phyloP scores from a whole-genome alignment of 2,329 filamentous ascomycete genomes.

The Epichloe sibirici region DNA sequence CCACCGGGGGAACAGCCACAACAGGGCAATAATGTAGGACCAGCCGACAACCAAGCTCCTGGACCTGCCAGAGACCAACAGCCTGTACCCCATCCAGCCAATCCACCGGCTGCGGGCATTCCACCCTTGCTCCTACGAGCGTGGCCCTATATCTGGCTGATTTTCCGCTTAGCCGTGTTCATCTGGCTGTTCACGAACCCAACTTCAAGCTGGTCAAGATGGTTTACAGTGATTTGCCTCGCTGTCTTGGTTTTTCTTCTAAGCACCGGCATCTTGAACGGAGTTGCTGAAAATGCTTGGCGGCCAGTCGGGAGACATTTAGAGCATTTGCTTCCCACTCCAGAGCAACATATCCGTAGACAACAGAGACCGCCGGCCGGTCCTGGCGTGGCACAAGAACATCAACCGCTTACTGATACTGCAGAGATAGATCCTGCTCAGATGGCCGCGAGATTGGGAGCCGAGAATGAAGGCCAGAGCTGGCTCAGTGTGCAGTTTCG shows the following conservation, averaged over 20 bases:
- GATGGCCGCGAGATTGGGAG: slow-evolving; percentile 42
- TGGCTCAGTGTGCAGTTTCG: slow-evolving; percentile 32
- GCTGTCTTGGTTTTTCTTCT: slow-evolving; percentile 45
- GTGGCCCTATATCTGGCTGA: slow-evolving; percentile 52
- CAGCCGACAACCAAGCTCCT: background rate
- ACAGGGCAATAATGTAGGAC: background rate
- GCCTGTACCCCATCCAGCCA: slow-evolving; percentile 23
- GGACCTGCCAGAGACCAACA: slow-evolving; percentile 1
- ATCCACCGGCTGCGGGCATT: slow-evolving; percentile 23
- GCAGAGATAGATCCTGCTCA: slow-evolving; percentile 33
- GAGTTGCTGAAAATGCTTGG: slow-evolving; percentile 41
- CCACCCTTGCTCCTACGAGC: slow-evolving; percentile 24
- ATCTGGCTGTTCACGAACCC: slow-evolving; percentile 54
- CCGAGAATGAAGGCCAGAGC: slow-evolving; percentile 18
- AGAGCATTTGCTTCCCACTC: slow-evolving; percentile 42
- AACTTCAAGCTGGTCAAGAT: slow-evolving; percentile 45
- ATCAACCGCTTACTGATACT: slow-evolving; percentile 14
- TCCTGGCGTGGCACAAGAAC: slow-evolving; percentile 13
- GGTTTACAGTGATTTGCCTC: slow-evolving; percentile 40
- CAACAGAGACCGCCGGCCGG: slow-evolving; percentile 11
- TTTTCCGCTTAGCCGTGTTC: slow-evolving; percentile 45
- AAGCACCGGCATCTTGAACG: slow-evolving; percentile 47
- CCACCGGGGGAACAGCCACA: slow-evolving; percentile 13
- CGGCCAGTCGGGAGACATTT: slow-evolving; percentile 45
- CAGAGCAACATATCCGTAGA: slow-evolving; percentile 23